Evolutionary conservation across 2,329 filamentous ascomycete genomes (phyloP).

Genomic region (Monilinia aucupariae): DNA sequence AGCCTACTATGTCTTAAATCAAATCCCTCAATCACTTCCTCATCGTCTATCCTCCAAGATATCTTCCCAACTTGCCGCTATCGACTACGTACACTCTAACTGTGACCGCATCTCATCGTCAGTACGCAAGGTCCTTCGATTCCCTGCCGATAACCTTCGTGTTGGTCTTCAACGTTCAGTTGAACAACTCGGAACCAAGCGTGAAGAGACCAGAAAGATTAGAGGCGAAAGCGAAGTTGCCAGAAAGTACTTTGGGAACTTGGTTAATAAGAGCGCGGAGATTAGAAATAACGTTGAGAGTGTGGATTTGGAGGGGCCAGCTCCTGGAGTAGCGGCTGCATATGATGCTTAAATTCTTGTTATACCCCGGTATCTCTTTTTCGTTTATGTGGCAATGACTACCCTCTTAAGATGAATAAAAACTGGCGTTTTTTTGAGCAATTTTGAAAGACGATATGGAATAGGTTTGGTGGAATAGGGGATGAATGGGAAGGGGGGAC

Average conservation of each 20-base stretch:
- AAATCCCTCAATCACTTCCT: slow-evolving; percentile 85
- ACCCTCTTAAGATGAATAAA: neutral
- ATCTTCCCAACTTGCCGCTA: slow-evolving; percentile 66
- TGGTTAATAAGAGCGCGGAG: slow-evolving; percentile 60
- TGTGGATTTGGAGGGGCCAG: slow-evolving; percentile 35
- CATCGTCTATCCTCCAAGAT: slow-evolving; percentile 82
- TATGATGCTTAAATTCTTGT: slow-evolving; percentile 29
- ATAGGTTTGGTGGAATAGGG: slow-evolving; percentile 1
- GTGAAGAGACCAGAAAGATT: slow-evolving; percentile 77
- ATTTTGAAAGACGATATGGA: neutral
- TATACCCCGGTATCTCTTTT: slow-evolving; percentile 16
- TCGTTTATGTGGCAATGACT: slow-evolving; percentile 8
- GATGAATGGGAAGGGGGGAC: neutral
- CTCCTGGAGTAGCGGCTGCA: slow-evolving; percentile 33
- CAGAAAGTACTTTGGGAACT: slow-evolving; percentile 81
- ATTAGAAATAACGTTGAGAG: slow-evolving; percentile 41
- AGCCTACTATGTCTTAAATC: slow-evolving; percentile 73
- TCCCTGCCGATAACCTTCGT: slow-evolving; percentile 80
- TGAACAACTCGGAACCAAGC: slow-evolving; percentile 72
- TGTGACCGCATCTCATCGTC: slow-evolving; percentile 76
- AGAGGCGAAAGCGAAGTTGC: slow-evolving; percentile 81
- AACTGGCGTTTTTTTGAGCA: slow-evolving; percentile 8
- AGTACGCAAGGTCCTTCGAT: slow-evolving; percentile 81
- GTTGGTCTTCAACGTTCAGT: slow-evolving; percentile 78
- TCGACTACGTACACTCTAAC: slow-evolving; percentile 93